A percentile compares a stretch with the other conserved stretches of the same genome.
Evolutionary conservation across 148 eudicot species (phyloP).

Genomic region (Chenopodium berlandieri): DNA sequence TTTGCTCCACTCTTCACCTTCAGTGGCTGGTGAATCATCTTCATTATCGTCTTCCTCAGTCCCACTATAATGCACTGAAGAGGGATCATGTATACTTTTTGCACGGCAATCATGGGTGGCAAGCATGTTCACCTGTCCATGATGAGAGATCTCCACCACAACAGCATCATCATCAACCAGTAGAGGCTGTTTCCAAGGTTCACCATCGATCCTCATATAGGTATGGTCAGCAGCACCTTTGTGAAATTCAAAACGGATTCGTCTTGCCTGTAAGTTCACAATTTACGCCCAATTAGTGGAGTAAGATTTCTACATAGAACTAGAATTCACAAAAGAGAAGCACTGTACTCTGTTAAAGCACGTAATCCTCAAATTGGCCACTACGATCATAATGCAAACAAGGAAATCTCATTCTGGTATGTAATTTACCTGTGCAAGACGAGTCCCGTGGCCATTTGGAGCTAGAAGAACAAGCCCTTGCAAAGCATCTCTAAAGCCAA

Average conservation of each 20-base stretch:
- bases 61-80: conserved; percentile 22
- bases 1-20: conserved; percentile 69
- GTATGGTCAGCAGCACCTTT: conserved; percentile 73
- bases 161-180: conserved; percentile 75
- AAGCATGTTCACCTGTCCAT: conserved; percentile 90
- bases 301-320: not conserved
- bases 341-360: not conserved
- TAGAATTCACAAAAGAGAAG: not conserved
- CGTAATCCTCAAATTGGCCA: not conserved
- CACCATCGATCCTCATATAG: conserved; percentile 95
- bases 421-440: conserved; percentile 86
- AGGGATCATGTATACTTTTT: conserved; percentile 53
- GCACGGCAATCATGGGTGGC: conserved; percentile 54
- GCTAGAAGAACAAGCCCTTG: conserved; percentile 84
- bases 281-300: not conserved
- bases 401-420: not conserved
- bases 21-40: conserved; percentile 43
- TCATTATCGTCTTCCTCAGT: conserved; percentile 43
- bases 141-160: conserved; percentile 77
- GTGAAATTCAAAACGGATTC: conserved; percentile 74
- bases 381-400: not conserved
- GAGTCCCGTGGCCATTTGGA: conserved; percentile 95
- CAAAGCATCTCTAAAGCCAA: conserved; percentile 97
- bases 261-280: conserved; percentile 43
- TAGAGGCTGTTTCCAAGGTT: conserved; percentile 96